Base-by-base conservation (phyloP, 2,329 filamentous ascomycete genomes). In the Cladobotryum protrusum region DNA sequence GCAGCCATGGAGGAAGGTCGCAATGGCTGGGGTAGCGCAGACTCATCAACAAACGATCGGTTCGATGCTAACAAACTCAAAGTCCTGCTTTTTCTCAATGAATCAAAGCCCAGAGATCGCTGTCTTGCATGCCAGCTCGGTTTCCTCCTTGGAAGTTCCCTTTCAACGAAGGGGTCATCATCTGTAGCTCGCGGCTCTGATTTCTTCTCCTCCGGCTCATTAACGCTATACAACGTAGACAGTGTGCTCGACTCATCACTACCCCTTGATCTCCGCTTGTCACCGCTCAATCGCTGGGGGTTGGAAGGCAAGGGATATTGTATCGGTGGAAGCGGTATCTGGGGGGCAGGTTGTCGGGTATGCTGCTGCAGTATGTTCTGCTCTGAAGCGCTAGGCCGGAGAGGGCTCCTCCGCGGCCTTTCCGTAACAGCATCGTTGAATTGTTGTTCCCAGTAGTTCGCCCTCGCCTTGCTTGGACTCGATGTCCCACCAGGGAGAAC, bases 221-320 rank as follows among this genome's bases (percentile, higher is more conserved):
- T 75, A 43, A 74, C 75, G 51, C 77, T 81, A 54, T 80, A 79
- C 5, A 82, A 61, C 0, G 78, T 82, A 4, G 78, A 82, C 5
- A 82, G 64, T 2, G 76, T 73, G 36, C 76, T 80, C 0, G 76
- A 79, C 13, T 69, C 64, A 8, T 75, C 68, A 53, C 74, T 78
- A 4, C 69, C 65, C 4, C 61, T 50, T 0, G 72, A 75, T 4
- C 46, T 50, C n/a, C 60, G 61, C 11, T 29, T 29, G 2, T 29
- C 24, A 8, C 44, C 39, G 7, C 56, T 55, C 9, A 40, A 36
- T 20, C 49, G 45, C 34, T 53, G 48, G 11, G 33, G 8, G 37
- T 40, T 37, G n/a, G 13, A 45, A 18, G 46, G 35, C 29, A 48
- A 43, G 13, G 48, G 48, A n/a, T 50, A 42, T 17, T 33, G 48